Evolutionary conservation across 1,284 basidiomycete genomes (phyloP), one percentile per base, ranked within the genome.

Genomic region (Apiotrichum brassicae): DNA sequence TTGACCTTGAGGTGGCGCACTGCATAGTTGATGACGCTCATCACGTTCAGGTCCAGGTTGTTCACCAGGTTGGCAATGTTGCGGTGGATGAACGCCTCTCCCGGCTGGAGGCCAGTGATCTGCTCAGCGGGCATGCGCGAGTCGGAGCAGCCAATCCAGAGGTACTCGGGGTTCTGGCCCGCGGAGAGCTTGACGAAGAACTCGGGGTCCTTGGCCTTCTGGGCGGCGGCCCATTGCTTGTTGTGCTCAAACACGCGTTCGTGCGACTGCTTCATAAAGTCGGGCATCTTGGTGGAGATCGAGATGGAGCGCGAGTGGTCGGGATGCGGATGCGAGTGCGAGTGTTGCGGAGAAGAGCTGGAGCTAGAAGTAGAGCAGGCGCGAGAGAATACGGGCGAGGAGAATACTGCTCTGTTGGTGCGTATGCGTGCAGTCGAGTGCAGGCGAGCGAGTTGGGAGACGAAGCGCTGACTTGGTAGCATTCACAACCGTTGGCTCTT

Each of bases 71-170:
- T 56, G 35, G 54, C 54, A 34, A 56, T 56, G 54, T 56, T 56
- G 47, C 54, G 49, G 54, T 56, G 54, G 50, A 56, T 56, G 38
- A 56, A 56, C 14, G 54, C 54, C 54, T 56, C 49, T 18, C 54
- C 54, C 20, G 54, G 54, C 40, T 56, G 25, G 18, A 56, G 49
- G 26, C 54, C 54, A 19, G 54, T 52, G 47, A 56, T 56, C 18
- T 36, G 18, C 54, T 56, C 54, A 43, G 54, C 54, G 18, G 54
- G 54, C 39, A 56, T 56, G 50, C 54, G 54, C 43, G 43, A 46
- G 54, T 56, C 54, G 2, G 32, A 32, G 47, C 54, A 56, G 13
- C 54, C 54, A 36, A 56, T 52, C 54, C 54, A 56, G 25, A 56
- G 54, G 44, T 56, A 56, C 44, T 56, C 54, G 16, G 54, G 54